Conservation (phyloP, 2,329 filamentous ascomycete species). For the Ascosphaera apis region DNA sequence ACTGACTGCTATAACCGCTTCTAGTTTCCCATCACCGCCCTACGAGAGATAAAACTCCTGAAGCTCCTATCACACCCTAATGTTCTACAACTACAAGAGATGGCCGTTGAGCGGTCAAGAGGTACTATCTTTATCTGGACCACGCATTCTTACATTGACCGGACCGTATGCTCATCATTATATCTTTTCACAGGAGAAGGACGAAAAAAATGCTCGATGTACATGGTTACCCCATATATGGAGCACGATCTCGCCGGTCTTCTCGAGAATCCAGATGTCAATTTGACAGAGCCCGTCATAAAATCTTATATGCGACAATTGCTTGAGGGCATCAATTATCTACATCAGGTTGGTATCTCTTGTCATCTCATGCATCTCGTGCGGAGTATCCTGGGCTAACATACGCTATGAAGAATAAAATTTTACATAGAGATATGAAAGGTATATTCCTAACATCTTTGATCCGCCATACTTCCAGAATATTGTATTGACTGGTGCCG, state of each 20-base stretch:
- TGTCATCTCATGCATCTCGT: not conserved
- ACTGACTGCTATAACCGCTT: not conserved
- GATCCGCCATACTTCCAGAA: not conserved
- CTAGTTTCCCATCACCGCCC: slow-evolving; percentile 86
- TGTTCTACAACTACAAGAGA: slow-evolving; percentile 70
- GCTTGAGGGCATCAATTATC: slow-evolving; percentile 67
- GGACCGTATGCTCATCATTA: slow-evolving; percentile 6
- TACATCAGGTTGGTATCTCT: slow-evolving; percentile 41
- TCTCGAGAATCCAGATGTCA: slow-evolving; percentile 78
- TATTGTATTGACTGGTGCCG: not conserved
- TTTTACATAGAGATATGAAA: slow-evolving; percentile 96
- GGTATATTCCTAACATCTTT: slow-evolving; percentile 9
- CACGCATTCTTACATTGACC: no score
- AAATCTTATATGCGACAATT: slow-evolving; percentile 96
- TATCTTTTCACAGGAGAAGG: slow-evolving; percentile 36
- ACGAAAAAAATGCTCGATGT: slow-evolving; percentile 59
- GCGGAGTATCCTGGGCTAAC: slow-evolving; percentile 10
- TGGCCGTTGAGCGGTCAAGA: slow-evolving; percentile 66
- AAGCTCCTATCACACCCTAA: slow-evolving; percentile 89
- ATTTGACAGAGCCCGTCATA: slow-evolving; percentile 72
- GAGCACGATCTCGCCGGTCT: slow-evolving; percentile 95
- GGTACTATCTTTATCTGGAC: slow-evolving; percentile 24
- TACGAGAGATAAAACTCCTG: slow-evolving; percentile 91
- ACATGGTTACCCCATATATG: slow-evolving; percentile 99
- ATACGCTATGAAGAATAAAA: slow-evolving; percentile 33